Base-by-base conservation (phyloP, 192 early-diverging fungal species). In the Lobosporangium transversale region DNA sequence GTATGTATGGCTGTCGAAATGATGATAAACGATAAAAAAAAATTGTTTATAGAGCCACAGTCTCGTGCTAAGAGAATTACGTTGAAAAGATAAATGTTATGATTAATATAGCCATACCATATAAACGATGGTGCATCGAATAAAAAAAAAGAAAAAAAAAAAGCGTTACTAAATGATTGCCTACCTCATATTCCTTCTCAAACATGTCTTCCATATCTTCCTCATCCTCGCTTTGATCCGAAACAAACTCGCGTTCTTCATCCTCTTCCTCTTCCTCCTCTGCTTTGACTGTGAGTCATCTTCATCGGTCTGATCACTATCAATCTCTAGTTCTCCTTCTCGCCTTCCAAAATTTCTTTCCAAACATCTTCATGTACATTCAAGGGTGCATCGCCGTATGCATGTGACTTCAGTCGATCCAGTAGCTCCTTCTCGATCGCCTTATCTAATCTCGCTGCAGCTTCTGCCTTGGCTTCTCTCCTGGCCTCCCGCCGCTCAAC, bases 361-460 rank as follows among this genome's bases (percentile, higher is more conserved):
- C 97, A 99, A 20, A 94, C 92, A 33, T 87, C 82, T 78, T 95
- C 90, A 63, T 91, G 90, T 69, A 95, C 94, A 79, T 99, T 99
- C 51, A 99, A 86, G n/a, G 96, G 95, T 36, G 88, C 92, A 70
- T 99, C 97, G 44, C 93, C 97, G 79, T 99, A 99, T 1, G 96
- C 93, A 80, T 96, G 96, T 81, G 83, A 91, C 87, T 90, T 92
- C 57, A 99, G 83, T 43, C 97, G 85, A 58, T 94, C 92, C 68
- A 99, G 82, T 60, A 99, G 85, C 81, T 99, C 97, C 84, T 96
- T 96, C 69, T 98, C 97, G 68, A 99, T 98, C 3, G 89, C 85
- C 79, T 91, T 88, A 50, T 97, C 95, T 57, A 99, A 83, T 54
- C 93, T 85, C 17, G 97, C 97, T 0, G 95, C 97, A 1, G 89